Percentiles rank a stretch among this genome's conserved stretches.
These are phyloP conservation scores for Cupressus sempervirens DNA, from an alignment of 75 land plant genomes.

Conservation along the genomic window DNA sequence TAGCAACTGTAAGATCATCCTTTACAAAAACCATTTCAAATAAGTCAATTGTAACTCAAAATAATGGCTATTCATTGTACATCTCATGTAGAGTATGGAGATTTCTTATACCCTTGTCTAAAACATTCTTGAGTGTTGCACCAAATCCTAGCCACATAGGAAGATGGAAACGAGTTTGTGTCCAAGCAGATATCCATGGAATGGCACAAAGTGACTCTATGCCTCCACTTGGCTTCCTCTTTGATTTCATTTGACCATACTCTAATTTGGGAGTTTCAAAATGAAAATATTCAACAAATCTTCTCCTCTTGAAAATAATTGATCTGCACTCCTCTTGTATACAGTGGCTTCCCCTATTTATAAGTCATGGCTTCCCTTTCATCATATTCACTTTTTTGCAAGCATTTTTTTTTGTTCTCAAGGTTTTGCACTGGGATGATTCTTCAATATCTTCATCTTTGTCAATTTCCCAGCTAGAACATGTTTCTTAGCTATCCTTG, in stretches of 20 bases:
- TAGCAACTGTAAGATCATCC: no score
- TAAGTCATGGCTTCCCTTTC: slow-evolving; percentile 35
- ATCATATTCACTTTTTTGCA: slow-evolving; percentile 13
- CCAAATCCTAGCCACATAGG: slow-evolving; percentile 97
- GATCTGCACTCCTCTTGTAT: no score
- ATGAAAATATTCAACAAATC: no score
- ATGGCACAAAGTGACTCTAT: slow-evolving; percentile 90
- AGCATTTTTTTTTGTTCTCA: slow-evolving; percentile 22
- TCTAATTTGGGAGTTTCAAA: slow-evolving; percentile 77
- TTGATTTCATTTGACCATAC: slow-evolving; percentile 93
- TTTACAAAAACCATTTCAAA: slow-evolving; percentile 93
- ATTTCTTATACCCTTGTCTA: slow-evolving; percentile 50
- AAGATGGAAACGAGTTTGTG: slow-evolving; percentile 88
- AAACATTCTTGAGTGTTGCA: slow-evolving; percentile 58
- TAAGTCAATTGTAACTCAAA: slow-evolving; percentile 83
- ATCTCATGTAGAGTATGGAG: slow-evolving; percentile 60
- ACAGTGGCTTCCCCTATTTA: no score
- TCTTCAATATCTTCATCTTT: slow-evolving; percentile 44
- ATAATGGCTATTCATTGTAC: slow-evolving; percentile 93
- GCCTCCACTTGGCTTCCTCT: slow-evolving; percentile 87
- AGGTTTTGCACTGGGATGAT: slow-evolving; percentile 40
- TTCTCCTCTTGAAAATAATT: no score
- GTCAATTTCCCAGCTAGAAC: slow-evolving; percentile 41
- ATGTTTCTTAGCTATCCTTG: slow-evolving; percentile 56
- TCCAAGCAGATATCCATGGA: slow-evolving; percentile 96